phyloP scores from a whole-genome alignment of 2,329 filamentous ascomycete species.

The Aspergillus tanneri region DNA sequence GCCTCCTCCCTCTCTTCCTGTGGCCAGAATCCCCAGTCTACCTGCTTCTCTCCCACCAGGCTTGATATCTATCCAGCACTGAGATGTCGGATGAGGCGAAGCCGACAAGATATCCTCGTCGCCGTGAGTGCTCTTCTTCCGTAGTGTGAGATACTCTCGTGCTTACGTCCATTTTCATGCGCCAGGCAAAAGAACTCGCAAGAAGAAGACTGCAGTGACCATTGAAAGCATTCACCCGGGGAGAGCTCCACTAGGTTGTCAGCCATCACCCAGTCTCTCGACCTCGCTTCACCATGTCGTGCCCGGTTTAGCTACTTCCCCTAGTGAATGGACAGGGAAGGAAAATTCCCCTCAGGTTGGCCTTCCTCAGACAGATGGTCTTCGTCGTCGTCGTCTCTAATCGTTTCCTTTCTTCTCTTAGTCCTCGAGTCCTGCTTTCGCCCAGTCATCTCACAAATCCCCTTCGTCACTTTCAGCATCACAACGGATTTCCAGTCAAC shows the following conservation, averaged over 20 bases:
- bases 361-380: background rate
- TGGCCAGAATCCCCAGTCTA: background rate
- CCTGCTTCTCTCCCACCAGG: background rate
- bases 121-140: background rate
- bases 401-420: background rate
- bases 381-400: background rate
- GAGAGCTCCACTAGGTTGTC: constrained; percentile 17
- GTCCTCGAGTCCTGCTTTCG: background rate
- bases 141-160: no score
- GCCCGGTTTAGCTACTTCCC: background rate
- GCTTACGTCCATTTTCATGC: no score
- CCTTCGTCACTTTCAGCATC: background rate
- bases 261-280: background rate
- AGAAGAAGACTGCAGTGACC: constrained; percentile 14
- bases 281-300: background rate
- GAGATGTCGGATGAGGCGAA: constrained; percentile 13
- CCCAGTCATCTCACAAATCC: background rate
- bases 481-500: background rate
- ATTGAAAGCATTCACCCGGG: constrained; percentile 18
- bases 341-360: background rate
- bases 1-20: background rate
- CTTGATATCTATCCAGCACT: background rate
- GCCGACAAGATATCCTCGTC: constrained; percentile 9
- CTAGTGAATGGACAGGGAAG: constrained; percentile 10
- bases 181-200: constrained; percentile 15